Percentiles rank a stretch among this genome's conserved stretches.
phyloP scores from a whole-genome alignment of 495 filamentous ascomycete genomes.

The Lasiosphaeriaceae sp. region DNA sequence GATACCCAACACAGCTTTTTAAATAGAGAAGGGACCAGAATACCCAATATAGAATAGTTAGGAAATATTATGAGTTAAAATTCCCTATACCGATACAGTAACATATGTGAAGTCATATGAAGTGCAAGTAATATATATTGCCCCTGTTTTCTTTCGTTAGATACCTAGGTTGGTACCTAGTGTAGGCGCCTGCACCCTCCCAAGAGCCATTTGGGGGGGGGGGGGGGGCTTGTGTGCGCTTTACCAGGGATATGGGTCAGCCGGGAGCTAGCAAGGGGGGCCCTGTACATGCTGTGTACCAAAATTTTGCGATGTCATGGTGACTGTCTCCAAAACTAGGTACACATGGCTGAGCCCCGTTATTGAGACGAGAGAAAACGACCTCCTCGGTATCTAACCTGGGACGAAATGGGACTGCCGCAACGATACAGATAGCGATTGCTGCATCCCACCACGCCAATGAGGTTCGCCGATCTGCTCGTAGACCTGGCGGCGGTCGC shows the following conservation, averaged over 20 bases:
- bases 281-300: no score
- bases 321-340: neutral
- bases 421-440: neutral
- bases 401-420: neutral
- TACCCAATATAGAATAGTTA: neutral
- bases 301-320: neutral
- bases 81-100: no score
- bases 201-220: no score
- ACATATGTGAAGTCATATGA: no score
- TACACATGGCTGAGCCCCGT: neutral
- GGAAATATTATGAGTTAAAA: no score
- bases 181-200: no score
- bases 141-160: no score
- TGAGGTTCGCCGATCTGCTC: slow-evolving; percentile 52
- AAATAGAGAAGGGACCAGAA: neutral
- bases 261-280: neutral
- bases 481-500: slow-evolving; percentile 76
- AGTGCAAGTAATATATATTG: no score
- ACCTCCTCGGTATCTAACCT: neutral
- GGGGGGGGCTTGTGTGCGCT: neutral
- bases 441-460: slow-evolving; percentile 10
- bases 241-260: neutral
- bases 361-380: neutral
- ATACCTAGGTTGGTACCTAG: no score
- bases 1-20: slow-evolving; percentile 2